A percentile compares a stretch with the other conserved stretches of the same genome.
Evolutionary conservation across 192 early-diverging fungal species (phyloP).

Genomic region (Coemansia sp.): DNA sequence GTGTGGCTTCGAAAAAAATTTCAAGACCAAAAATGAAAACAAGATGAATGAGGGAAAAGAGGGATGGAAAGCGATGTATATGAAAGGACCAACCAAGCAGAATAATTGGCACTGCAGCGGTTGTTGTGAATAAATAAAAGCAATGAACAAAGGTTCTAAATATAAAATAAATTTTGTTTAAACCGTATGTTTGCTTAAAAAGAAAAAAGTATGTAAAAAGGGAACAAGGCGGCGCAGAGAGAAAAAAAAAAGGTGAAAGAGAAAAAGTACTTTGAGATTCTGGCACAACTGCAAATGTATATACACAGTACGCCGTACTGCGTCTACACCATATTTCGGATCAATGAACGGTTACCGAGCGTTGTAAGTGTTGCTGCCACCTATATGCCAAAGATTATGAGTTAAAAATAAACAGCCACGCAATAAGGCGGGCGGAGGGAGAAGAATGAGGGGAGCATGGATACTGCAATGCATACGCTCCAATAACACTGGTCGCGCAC

Average conservation of each 20-base stretch:
- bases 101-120: constrained; percentile 1
- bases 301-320: neutral
- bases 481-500: neutral
- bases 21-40: constrained; percentile 1
- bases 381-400: neutral
- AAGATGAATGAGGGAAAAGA: constrained; percentile 9
- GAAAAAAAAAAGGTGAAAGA: neutral
- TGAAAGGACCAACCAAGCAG: constrained; percentile 8
- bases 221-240: neutral
- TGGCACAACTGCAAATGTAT: neutral
- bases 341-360: neutral
- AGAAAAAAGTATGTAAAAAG: neutral
- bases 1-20: constrained; percentile 12
- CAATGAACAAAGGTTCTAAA: neutral
- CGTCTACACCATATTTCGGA: neutral
- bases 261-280: neutral
- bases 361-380: neutral
- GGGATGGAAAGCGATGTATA: neutral
- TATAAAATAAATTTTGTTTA: neutral
- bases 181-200: constrained; percentile 1
- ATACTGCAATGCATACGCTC: neutral
- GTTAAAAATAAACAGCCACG: constrained; percentile 1
- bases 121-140: neutral
- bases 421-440: constrained; percentile 2
- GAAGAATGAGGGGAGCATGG: neutral